phyloP scores from a whole-genome alignment of 148 eudicot genomes.

The Amaranthus hypochondriacus region DNA sequence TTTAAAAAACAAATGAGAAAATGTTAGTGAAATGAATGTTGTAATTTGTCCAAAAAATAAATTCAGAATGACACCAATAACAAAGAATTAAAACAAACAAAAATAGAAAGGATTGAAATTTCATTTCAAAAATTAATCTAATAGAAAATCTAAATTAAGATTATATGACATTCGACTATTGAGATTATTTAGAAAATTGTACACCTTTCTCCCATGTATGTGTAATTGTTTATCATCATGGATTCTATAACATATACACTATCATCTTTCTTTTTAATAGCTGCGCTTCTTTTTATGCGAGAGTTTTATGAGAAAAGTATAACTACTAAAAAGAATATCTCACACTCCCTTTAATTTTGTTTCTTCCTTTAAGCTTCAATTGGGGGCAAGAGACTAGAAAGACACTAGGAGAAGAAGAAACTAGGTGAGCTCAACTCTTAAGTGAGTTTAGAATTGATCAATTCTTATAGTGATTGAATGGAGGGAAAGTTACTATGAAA shows the following conservation, averaged over 20 bases:
- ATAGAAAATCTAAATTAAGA: neutral
- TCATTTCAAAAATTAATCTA: neutral
- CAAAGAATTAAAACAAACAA: neutral
- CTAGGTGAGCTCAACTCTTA: too few relatives aligned
- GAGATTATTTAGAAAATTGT: constrained; percentile 1
- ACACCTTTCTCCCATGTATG: neutral
- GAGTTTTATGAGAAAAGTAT: too few relatives aligned
- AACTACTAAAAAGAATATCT: too few relatives aligned
- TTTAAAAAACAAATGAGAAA: too few relatives aligned
- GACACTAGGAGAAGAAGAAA: neutral
- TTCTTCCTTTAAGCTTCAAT: neutral
- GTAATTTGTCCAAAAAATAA: too few relatives aligned
- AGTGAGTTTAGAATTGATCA: neutral
- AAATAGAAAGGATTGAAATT: neutral
- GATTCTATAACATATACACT: too few relatives aligned
- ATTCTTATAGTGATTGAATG: neutral
- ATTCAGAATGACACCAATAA: too few relatives aligned
- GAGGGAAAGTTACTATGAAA: neutral
- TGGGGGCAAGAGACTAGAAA: neutral
- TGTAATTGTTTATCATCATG: too few relatives aligned
- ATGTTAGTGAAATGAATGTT: too few relatives aligned
- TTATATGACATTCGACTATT: neutral
- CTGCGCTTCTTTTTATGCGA: too few relatives aligned
- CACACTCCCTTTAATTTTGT: too few relatives aligned
- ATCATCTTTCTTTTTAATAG: too few relatives aligned